Conservation (phyloP, 257 asterid species). For the Rhazya stricta region DNA sequence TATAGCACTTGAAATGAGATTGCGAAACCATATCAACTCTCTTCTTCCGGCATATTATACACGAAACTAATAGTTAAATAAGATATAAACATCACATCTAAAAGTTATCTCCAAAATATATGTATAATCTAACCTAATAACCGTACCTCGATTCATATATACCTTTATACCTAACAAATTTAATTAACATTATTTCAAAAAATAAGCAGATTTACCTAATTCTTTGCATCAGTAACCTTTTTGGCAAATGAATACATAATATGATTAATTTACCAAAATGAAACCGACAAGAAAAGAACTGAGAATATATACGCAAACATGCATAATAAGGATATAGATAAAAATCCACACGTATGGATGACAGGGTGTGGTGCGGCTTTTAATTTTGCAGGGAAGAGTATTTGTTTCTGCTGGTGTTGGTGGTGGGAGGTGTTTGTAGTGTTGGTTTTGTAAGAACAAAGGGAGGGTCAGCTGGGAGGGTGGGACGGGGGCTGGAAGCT, state of each 20-base stretch:
- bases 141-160: neutral
- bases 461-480: conserved; percentile 15
- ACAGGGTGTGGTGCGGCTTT: neutral
- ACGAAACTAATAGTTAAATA: no score
- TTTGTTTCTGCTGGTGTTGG: neutral
- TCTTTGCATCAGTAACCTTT: neutral
- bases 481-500: conserved; percentile 27
- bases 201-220: neutral
- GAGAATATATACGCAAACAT: neutral
- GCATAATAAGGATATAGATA: neutral
- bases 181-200: neutral
- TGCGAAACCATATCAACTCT: no score
- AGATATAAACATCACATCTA: no score
- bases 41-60: no score
- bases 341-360: neutral
- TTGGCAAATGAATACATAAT: neutral
- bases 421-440: neutral
- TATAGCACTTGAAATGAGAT: neutral
- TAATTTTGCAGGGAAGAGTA: neutral
- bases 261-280: no score
- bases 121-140: neutral
- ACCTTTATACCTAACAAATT: neutral
- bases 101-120: no score
- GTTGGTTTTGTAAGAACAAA: conserved; percentile 7
- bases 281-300: neutral